phyloP scores from a whole-genome alignment of 441 rosid genomes.

The Bruguiera hainesii region DNA sequence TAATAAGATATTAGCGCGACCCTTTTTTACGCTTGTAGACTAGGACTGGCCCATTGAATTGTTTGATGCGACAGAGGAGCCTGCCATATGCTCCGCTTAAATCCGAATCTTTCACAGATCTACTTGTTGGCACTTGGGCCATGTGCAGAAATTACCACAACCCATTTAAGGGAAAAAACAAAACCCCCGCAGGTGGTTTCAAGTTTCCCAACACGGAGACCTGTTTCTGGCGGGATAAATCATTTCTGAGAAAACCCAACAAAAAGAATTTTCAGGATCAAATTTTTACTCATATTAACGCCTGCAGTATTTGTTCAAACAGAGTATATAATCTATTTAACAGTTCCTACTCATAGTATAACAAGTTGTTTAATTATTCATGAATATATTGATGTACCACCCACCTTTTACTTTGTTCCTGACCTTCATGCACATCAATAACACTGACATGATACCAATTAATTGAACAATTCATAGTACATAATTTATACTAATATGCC shows the following conservation, averaged over 20 bases:
- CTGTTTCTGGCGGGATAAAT: not conserved
- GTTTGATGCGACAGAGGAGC: not conserved
- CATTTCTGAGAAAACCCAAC: slow-evolving; percentile 12
- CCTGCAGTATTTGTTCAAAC: not conserved
- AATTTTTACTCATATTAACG: not conserved
- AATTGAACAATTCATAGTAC: slow-evolving; percentile 17
- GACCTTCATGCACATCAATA: no score
- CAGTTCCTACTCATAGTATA: no score
- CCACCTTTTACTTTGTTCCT: not conserved
- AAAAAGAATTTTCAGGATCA: slow-evolving; percentile 2
- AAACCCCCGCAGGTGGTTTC: slow-evolving; percentile 17
- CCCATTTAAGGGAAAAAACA: not conserved
- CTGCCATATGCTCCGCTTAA: not conserved
- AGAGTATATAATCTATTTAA: no score
- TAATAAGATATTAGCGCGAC: no score
- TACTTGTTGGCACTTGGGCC: slow-evolving; percentile 13
- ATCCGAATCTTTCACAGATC: slow-evolving; percentile 30
- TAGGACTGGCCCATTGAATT: not conserved
- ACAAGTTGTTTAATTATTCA: no score
- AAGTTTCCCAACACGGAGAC: slow-evolving; percentile 25
- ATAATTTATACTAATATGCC: slow-evolving; percentile 20
- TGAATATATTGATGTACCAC: no score
- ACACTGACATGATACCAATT: slow-evolving; percentile 20
- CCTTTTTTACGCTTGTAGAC: not conserved
- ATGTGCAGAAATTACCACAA: not conserved